Percentiles rank a stretch among this genome's conserved stretches.
These are phyloP conservation scores for Luvunga scandens DNA, from an alignment of 345 rosid genomes.

Conservation along the genomic window DNA sequence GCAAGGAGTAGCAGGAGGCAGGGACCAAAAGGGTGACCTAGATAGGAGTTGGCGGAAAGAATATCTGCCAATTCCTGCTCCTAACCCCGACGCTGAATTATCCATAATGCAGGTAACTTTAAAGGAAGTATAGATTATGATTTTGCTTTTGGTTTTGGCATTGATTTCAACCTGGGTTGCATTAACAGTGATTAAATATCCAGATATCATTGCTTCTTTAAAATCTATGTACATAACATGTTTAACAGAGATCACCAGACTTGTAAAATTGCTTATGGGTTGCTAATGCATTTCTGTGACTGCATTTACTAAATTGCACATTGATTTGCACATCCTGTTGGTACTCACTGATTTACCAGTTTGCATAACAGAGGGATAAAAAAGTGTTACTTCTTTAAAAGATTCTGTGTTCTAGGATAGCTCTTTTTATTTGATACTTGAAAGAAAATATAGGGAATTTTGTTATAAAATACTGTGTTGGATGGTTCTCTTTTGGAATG, in stretches of 20 bases:
- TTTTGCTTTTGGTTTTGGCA: background rate
- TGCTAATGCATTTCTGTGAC: background rate
- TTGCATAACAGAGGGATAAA: background rate
- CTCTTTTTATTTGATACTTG: background rate
- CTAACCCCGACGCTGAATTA: constrained; percentile 27
- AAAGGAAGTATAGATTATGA: background rate
- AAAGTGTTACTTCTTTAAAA: background rate
- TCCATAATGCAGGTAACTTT: constrained; percentile 45
- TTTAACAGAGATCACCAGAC: background rate
- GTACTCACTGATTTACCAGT: background rate
- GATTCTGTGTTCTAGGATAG: background rate
- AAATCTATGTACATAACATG: background rate
- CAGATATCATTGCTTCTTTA: background rate
- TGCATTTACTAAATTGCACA: background rate
- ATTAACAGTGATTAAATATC: background rate
- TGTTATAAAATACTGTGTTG: background rate
- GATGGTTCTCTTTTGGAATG: background rate
- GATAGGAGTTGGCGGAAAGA: constrained; percentile 35
- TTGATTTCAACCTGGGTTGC: background rate
- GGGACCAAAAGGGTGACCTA: constrained; percentile 27
- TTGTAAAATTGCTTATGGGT: background rate
- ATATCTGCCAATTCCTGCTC: constrained; percentile 8
- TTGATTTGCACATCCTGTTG: background rate
- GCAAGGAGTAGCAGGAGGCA: constrained; percentile 33
- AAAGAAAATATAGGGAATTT: background rate